Evolutionary conservation across 2,329 filamentous ascomycete genomes (phyloP).

Genomic region (Cercospora zeina): DNA sequence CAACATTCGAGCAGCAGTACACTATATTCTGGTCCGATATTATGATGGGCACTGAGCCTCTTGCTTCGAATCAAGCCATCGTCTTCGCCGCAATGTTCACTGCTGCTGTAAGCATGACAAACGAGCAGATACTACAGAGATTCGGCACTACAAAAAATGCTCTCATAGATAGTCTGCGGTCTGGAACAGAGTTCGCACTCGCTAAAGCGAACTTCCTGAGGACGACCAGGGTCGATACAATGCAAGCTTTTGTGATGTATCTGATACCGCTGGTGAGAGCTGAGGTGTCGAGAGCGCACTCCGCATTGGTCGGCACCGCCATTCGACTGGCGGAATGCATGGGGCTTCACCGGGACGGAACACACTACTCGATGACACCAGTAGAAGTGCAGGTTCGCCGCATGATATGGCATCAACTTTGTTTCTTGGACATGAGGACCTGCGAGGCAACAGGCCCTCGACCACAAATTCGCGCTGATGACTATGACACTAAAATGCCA

Average conservation of each 20-base stretch:
- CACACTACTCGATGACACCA: slow-evolving; percentile 63
- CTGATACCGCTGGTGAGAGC: slow-evolving; percentile 71
- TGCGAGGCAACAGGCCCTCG: slow-evolving; percentile 73
- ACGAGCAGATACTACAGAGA: slow-evolving; percentile 47
- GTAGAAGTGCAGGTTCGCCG: slow-evolving; percentile 71
- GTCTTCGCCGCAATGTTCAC: slow-evolving; percentile 70
- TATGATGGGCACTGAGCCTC: slow-evolving; percentile 60
- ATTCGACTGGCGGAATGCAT: slow-evolving; percentile 76
- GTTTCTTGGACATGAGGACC: slow-evolving; percentile 72
- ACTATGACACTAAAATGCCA: slow-evolving; percentile 73
- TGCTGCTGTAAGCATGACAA: slow-evolving; percentile 65
- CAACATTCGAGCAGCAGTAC: slow-evolving; percentile 67
- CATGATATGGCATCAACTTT: slow-evolving; percentile 75
- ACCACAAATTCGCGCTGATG: slow-evolving; percentile 69
- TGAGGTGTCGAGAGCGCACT: slow-evolving; percentile 72
- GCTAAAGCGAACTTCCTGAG: slow-evolving; percentile 69
- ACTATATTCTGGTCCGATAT: slow-evolving; percentile 65
- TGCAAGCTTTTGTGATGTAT: slow-evolving; percentile 77
- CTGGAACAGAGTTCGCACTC: slow-evolving; percentile 67
- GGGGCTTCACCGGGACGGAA: slow-evolving; percentile 71
- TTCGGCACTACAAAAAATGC: slow-evolving; percentile 59
- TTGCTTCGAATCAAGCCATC: slow-evolving; percentile 65
- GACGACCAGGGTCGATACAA: slow-evolving; percentile 70
- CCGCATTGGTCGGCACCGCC: slow-evolving; percentile 68
- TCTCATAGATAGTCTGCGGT: slow-evolving; percentile 63